These are phyloP conservation scores for Jamesozyma lodderae DNA, from an alignment of 805 yeast species.

Conservation along the genomic window DNA sequence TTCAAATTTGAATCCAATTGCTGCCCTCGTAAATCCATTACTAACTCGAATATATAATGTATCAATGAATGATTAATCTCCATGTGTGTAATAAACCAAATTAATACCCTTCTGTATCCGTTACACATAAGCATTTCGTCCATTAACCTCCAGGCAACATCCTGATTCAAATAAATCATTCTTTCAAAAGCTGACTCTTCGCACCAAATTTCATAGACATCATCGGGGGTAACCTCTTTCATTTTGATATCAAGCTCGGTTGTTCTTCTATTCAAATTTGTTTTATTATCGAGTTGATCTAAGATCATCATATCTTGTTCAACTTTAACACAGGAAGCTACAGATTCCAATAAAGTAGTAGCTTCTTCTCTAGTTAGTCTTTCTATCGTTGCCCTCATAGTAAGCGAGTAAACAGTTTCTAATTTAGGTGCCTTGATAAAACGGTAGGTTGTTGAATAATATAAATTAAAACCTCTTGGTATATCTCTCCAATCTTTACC, in stretches of 20 bases:
- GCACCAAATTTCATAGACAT: slow-evolving; percentile 40
- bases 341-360: slow-evolving; percentile 25
- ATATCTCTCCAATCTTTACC: slow-evolving; percentile 70
- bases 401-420: slow-evolving; percentile 11
- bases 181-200: slow-evolving; percentile 41
- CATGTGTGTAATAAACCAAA: slow-evolving; percentile 61
- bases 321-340: slow-evolving; percentile 44
- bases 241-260: not conserved
- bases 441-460: slow-evolving; percentile 21
- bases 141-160: slow-evolving; percentile 44
- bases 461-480: slow-evolving; percentile 49
- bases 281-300: slow-evolving; percentile 5
- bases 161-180: slow-evolving; percentile 42
- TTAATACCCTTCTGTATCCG: slow-evolving; percentile 53
- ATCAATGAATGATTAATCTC: slow-evolving; percentile 47
- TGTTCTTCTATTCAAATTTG: not conserved
- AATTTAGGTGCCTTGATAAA: slow-evolving; percentile 14
- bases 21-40: slow-evolving; percentile 49
- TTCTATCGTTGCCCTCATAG: slow-evolving; percentile 13
- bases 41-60: slow-evolving; percentile 54
- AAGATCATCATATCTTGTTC: slow-evolving; percentile 33
- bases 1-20: slow-evolving; percentile 5
- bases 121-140: slow-evolving; percentile 66
- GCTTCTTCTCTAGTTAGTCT: slow-evolving; percentile 14
- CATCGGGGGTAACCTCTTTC: slow-evolving; percentile 37